Percentiles rank a stretch among this genome's conserved stretches.
These are phyloP conservation scores for Neurospora cerealis DNA, from an alignment of 495 filamentous ascomycete genomes.

Conservation along the genomic window DNA sequence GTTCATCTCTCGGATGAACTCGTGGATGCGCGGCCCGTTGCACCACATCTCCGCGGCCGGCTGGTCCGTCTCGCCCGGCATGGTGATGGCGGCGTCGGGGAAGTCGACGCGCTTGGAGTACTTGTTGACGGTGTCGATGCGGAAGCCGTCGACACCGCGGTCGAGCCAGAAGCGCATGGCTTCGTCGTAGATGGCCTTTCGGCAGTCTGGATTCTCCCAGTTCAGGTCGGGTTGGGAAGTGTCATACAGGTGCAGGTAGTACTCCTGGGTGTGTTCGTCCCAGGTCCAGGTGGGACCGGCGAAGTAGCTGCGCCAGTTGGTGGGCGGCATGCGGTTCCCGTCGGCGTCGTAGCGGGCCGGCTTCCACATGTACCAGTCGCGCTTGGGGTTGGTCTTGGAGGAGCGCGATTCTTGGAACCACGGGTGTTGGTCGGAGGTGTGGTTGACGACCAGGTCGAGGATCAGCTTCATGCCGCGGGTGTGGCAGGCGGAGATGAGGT, in stretches of 20 bases:
- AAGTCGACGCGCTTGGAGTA: slow-evolving; percentile 50
- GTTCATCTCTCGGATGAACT: slow-evolving; percentile 49
- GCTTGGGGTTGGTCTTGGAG: slow-evolving; percentile 45
- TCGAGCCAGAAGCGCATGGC: slow-evolving; percentile 58
- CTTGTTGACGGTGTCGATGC: slow-evolving; percentile 58
- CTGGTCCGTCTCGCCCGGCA: slow-evolving; percentile 21
- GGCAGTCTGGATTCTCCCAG: slow-evolving; percentile 53
- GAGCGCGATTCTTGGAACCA: slow-evolving; percentile 58
- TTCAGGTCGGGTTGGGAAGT: slow-evolving; percentile 58
- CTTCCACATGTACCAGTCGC: slow-evolving; percentile 63
- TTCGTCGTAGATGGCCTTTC: slow-evolving; percentile 49
- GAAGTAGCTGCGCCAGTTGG: slow-evolving; percentile 51
- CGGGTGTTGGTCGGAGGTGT: slow-evolving; percentile 56
- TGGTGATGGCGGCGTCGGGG: slow-evolving; percentile 47
- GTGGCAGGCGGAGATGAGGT: slow-evolving; percentile 46
- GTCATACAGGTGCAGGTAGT: slow-evolving; percentile 58
- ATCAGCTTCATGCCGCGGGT: slow-evolving; percentile 53
- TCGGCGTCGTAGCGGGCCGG: slow-evolving; percentile 38
- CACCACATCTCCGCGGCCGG: slow-evolving; percentile 42
- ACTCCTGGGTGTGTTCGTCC: slow-evolving; percentile 49
- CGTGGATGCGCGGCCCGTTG: slow-evolving; percentile 53
- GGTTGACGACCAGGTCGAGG: slow-evolving; percentile 65
- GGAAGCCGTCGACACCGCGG: slow-evolving; percentile 54
- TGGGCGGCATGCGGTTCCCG: slow-evolving; percentile 52
- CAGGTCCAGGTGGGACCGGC: slow-evolving; percentile 51